Evolutionary conservation across 2,329 filamentous ascomycete species (phyloP).

Genomic region (Bipolaris cookei): DNA sequence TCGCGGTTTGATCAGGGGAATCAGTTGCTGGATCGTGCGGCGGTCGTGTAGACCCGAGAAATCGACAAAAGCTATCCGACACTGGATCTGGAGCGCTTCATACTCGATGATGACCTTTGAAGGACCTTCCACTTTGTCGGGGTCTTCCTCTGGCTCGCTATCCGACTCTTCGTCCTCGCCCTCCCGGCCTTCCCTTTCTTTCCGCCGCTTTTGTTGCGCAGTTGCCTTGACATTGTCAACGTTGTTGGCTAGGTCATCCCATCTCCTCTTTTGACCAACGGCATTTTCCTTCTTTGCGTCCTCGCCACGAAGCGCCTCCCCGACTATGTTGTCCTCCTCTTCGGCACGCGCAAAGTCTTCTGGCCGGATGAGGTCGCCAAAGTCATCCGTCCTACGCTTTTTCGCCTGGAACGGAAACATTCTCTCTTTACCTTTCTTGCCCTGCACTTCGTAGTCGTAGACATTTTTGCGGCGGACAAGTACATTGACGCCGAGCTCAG

Average conservation of each 20-base stretch:
- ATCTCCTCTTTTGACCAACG: conserved; percentile 91
- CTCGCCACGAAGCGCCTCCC: conserved; percentile 64
- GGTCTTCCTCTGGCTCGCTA: conserved; percentile 59
- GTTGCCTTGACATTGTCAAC: conserved; percentile 48
- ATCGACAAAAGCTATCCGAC: conserved; percentile 86
- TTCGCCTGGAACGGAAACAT: conserved; percentile 88
- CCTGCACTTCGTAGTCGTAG: conserved; percentile 91
- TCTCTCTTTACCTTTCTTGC: conserved; percentile 89
- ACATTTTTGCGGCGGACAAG: conserved; percentile 85
- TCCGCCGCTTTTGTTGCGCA: conserved; percentile 66
- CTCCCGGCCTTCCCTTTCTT: conserved; percentile 40
- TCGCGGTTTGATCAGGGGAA: conserved; percentile 89
- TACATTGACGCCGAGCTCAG: conserved; percentile 90
- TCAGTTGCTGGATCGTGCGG: conserved; percentile 90
- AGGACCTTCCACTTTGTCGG: conserved; percentile 67
- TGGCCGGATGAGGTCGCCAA: conserved; percentile 89
- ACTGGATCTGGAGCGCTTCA: conserved; percentile 69
- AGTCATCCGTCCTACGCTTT: conserved; percentile 82
- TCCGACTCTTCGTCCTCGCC: conserved; percentile 49
- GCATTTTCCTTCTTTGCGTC: conserved; percentile 56
- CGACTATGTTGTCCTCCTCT: conserved; percentile 79
- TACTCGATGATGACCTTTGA: conserved; percentile 74
- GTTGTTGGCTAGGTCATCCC: conserved; percentile 70
- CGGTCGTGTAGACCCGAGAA: conserved; percentile 93
- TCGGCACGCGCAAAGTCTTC: conserved; percentile 94